Evolutionary conservation across 805 yeast species (phyloP), one percentile per base, ranked within the genome.

Genomic region (Dipodascus albidus): DNA sequence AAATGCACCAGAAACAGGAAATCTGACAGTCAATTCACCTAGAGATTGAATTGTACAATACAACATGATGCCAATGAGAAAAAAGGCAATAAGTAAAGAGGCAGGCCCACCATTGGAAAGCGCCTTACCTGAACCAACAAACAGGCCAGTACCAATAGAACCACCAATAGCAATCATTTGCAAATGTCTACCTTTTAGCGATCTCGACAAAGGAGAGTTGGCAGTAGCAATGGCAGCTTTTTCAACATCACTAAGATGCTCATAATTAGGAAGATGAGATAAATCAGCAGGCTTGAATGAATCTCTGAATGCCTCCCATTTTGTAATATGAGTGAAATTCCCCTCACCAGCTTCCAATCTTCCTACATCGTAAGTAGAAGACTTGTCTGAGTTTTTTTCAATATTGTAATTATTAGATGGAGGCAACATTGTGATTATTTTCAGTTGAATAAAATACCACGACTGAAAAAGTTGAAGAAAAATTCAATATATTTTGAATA

Each of bases 91-190:
- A 49, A 84, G 69, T 48, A 78, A 58, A 49, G 77, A 78, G 11
- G 78, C 86, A 2, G 89, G 87, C 24, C 89, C 89, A 57, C 84
- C 83, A 15, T 67, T 64, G 42, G 64, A 62, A 57, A 83, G 70
- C 1, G 83, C 76, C 23, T 69, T 62, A 49, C 85, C 86, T 20
- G 81, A 74, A 62, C 88, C 88, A 52, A 83, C 82, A 57, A 83
- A 77, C 52, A 83, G 69, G 66, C 88, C 87, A 0, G 87, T 81
- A 60, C 88, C 88, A 49, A 82, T 80, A 59, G 83, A 77, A 50
- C 95, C 90, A 54, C 93, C 93, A 53, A 87, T 74, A 33, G 95
- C 89, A 61, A 87, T 83, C 81, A 86, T 81, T 55, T 67, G 70
- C 50, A 70, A 52, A 58, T 70, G 74, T 8, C 74, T 62, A 15